Evolutionary conservation across 805 yeast species (phyloP), one percentile per base, ranked within the genome.

Genomic region (Teunomyces funiuensis): DNA sequence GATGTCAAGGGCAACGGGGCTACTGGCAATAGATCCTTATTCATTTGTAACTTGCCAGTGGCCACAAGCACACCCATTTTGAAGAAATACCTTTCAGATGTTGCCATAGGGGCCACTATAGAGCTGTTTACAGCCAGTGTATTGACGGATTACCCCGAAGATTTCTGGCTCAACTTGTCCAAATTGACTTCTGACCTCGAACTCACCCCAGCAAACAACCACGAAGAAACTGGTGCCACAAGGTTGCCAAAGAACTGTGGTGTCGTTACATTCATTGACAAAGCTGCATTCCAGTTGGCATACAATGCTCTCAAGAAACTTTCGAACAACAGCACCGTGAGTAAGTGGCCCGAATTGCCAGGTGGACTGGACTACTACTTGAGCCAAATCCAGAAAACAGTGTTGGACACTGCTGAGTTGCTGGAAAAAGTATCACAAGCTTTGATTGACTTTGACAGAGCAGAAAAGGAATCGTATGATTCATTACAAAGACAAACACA

Each of bases 191-290:
- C 83, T 10, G 84, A 81, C 42, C 55, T 77, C 41, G 70, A 71
- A 52, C 63, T 73, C 37, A 47, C 42, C 13, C 40, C 34, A 11
- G 33, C 41, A 23, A 41, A 37, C 18, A 27, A 55, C 11, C 50
- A 51, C 9, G 52, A 47, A 15, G 63, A 57, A 33, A 60, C 46
- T 17, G 55, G 54, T 9, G 61, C 63, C 2, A 51, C 73, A 41
- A 79, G 72, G 49, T 66, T 85, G 28, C 95, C 95, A 31, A 78
- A 80, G 52, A 82, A 85, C 44, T 82, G 90, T 47, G 91, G 87
- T 0, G 66, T 88, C 6, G 73, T 88, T 31, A 79, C 81, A 20
- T 82, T 88, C 56, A 76, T 89, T 5, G 97, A 88, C 61, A 80
- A 80, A 53, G 61, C 83, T 2, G 76, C 87, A 23, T 66, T 82